These are phyloP conservation scores for Kwoniella sp. DNA, from an alignment of 768 basidiomycete species.

Conservation along the genomic window DNA sequence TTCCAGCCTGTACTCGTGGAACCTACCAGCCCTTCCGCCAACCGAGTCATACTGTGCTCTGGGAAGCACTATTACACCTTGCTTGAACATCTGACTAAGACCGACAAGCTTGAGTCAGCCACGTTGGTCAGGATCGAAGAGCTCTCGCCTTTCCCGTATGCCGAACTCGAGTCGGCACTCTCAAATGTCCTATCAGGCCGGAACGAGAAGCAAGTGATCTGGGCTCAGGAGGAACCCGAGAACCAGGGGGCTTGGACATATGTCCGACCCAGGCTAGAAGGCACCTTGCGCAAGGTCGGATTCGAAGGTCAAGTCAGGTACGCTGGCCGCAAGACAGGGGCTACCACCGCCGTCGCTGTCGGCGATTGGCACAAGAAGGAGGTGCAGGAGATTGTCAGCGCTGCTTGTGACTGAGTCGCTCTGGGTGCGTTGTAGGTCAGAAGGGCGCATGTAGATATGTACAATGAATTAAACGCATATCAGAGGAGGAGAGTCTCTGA, in stretches of 20 bases:
- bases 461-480: no score
- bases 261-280: conserved; percentile 64
- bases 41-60: conserved; percentile 72
- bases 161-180: conserved; percentile 61
- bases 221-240: conserved; percentile 84
- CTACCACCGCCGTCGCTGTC: conserved; percentile 76
- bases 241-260: conserved; percentile 83
- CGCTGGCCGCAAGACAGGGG: conserved; percentile 70
- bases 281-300: conserved; percentile 61
- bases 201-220: conserved; percentile 59
- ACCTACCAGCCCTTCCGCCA: conserved; percentile 54
- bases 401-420: conserved; percentile 22
- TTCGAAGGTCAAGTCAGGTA: conserved; percentile 59
- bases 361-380: conserved; percentile 70
- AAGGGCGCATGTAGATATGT: not conserved
- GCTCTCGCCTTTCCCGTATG: conserved; percentile 83
- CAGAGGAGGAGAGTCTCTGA: no score
- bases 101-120: conserved; percentile 60
- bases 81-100: conserved; percentile 10
- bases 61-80: conserved; percentile 92
- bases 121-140: conserved; percentile 82
- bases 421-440: not conserved
- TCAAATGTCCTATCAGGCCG: conserved; percentile 57
- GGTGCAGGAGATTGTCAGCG: conserved; percentile 66
- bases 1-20: conserved; percentile 71